Evolutionary conservation across 129 eudicot genomes (phyloP), one percentile per base, ranked within the genome.

Genomic region (Erigeron canadensis): DNA sequence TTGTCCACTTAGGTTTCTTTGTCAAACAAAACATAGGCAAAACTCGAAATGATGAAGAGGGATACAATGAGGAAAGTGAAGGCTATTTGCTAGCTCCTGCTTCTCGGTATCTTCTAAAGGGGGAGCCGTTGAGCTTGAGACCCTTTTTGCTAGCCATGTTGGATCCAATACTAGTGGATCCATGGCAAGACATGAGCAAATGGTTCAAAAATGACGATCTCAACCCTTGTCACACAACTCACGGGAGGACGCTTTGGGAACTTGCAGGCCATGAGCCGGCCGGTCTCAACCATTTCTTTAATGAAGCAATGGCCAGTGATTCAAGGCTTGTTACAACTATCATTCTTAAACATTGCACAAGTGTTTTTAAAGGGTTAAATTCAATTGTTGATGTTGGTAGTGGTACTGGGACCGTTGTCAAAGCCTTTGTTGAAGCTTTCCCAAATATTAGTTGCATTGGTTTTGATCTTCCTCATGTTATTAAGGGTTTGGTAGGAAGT

Each of bases 1-100:
- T 75, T 6, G 65, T 53, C 4, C 72, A 64, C 72, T 50, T 65
- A 10, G 58, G 69, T 50, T 75, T 63, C 54, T 65, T 75, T 41
- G 40, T 44, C 12, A 34, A 50, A 19, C 47, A 7, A 7, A 47
- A 37, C 2, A 1, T 37, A 4, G 17, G 10, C 41, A 59, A 7
- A 59, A 38, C 10, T 23, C 13, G 15, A 16, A 38, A 23, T 5
- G 18, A 63, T n/a, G 48, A 34, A 12, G 69, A 63, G 5, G 68
- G n/a, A n/a, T n/a, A n/a, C n/a, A n/a, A n/a, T n/a, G n/a, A 63
- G 17, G 50, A 38, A 5, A 46, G 13, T n/a, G 74, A 65, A 55
- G 53, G 53, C 53, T 46, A 46, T 46, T 9, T 46, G 53, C 53
- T 46, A 46, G 53, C 53, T 46, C 53, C 53, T 46, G 53, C 53